These are phyloP conservation scores for Panaeolus cyanescens DNA, from an alignment of 768 basidiomycete species.

Conservation along the genomic window DNA sequence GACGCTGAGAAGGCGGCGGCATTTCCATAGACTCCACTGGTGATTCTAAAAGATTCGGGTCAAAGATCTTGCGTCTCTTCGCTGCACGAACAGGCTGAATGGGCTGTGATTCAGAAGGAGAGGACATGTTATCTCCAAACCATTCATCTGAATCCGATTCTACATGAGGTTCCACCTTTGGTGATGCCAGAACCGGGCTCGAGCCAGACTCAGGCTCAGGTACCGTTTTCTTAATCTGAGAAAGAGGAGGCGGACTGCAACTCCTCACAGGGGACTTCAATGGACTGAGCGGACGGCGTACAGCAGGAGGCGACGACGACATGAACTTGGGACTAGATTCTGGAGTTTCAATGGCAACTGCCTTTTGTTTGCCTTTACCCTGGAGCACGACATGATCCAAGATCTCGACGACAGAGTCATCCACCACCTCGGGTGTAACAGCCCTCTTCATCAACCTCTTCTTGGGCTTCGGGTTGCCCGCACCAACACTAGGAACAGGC, in stretches of 20 bases:
- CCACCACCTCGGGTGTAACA: constrained; percentile 6
- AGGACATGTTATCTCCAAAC: background rate
- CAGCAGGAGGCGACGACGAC: background rate
- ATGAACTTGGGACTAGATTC: background rate
- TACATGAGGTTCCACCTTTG: background rate
- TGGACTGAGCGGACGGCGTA: background rate
- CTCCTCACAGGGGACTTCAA: background rate
- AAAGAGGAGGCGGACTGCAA: background rate
- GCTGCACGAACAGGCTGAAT: background rate
- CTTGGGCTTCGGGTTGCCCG: constrained; percentile 7
- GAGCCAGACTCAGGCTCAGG: background rate
- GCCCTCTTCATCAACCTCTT: background rate
- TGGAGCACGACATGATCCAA: constrained; percentile 8
- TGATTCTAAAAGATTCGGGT: background rate
- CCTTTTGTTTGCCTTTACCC: background rate
- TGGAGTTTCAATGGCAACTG: background rate
- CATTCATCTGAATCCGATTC: background rate
- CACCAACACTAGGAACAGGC: constrained; percentile 7
- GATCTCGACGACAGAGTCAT: constrained; percentile 23
- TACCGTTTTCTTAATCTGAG: background rate
- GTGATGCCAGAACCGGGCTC: background rate
- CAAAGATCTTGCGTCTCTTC: background rate
- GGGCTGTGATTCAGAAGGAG: background rate
- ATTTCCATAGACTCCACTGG: constrained; percentile 10
- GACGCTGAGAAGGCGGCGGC: constrained; percentile 35